Base-by-base conservation (phyloP, 176 grass and related monocot genomes). In the Tillandsia fasciculata region DNA sequence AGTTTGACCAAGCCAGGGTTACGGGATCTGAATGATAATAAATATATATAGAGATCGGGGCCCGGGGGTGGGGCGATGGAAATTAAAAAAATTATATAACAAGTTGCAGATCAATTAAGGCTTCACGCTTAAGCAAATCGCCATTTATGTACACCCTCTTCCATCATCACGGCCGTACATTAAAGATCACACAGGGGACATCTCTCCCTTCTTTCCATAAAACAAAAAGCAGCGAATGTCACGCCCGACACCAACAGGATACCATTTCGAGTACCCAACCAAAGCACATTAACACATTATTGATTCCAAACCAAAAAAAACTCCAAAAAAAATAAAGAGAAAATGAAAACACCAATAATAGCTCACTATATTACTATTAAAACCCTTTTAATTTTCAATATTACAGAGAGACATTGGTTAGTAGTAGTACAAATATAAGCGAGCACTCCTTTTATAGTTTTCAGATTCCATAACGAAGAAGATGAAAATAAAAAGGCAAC, bases 201-300 rank as follows among this genome's bases (percentile, higher is more conserved):
- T 23, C 56, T 61, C 56, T 61, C 10, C 10, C 56, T 20, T 61
- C 17, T 61, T 20, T 61, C 10, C 22, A 9, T 4, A 61, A 61
- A 61, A 61, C 1, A 61, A 61, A 61, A 61, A 2, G 10, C 17
- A 61, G 56, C 17, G n/a, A 20, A 9, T 18, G 22, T 22, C 17
- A 58, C 54, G 54, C 54, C 54, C 54, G 54, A 58, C 54, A 58
- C 54, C 20, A 58, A 20, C 54, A 61, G 56, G 33, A 61, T n/a
- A 18, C 56, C 56, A 61, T 10, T n/a, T 61, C 56, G 17, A 61
- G 56, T 18, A 59, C 22, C 56, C 17, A 14, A 61, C 12, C 56
- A 61, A 9, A 3, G n/a, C 4, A 57, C 8, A 57, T 8, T 8
- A 57, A n/a, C 53, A 56, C 54, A 59, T 42, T 42, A 59, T 42